These are phyloP conservation scores for Myriosclerotinia curreyana DNA, from an alignment of 2,329 filamentous ascomycete species.

Conservation along the genomic window DNA sequence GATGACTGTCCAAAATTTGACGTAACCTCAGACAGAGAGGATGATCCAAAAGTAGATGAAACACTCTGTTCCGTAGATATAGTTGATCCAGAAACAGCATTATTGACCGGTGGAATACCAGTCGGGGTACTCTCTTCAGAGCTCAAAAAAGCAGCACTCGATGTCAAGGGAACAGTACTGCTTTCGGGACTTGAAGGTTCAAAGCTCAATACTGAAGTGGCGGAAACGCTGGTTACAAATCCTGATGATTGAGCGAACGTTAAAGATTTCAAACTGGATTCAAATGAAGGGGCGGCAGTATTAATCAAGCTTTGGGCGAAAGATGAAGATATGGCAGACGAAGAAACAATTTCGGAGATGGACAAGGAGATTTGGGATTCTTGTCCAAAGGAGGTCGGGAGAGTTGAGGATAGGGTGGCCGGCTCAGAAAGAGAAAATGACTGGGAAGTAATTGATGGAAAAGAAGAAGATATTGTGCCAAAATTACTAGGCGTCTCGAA, in stretches of 20 bases:
- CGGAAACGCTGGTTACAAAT: background rate
- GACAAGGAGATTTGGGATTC: background rate
- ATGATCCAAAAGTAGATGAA: background rate
- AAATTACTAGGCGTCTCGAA: background rate
- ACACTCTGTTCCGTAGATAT: background rate
- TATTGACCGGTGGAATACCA: background rate
- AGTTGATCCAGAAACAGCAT: background rate
- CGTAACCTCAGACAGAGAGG: background rate
- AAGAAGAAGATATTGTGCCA: background rate
- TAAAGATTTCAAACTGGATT: conserved; percentile 8
- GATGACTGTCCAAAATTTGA: conserved; percentile 1
- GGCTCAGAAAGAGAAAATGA: background rate
- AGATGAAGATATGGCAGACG: background rate
- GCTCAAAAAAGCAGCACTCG: background rate
- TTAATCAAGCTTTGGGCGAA: background rate
- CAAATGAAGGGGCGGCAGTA: background rate
- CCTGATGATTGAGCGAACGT: conserved; percentile 5
- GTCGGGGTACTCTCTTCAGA: background rate
- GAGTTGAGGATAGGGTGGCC: background rate
- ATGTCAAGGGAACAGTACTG: background rate
- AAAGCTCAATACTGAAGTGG: background rate
- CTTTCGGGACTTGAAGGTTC: background rate
- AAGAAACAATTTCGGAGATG: background rate
- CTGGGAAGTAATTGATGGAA: background rate
- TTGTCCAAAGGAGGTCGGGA: background rate